These are phyloP conservation scores for Akanthomyces muscarius DNA, from an alignment of 2,329 filamentous ascomycete species.

Conservation along the genomic window DNA sequence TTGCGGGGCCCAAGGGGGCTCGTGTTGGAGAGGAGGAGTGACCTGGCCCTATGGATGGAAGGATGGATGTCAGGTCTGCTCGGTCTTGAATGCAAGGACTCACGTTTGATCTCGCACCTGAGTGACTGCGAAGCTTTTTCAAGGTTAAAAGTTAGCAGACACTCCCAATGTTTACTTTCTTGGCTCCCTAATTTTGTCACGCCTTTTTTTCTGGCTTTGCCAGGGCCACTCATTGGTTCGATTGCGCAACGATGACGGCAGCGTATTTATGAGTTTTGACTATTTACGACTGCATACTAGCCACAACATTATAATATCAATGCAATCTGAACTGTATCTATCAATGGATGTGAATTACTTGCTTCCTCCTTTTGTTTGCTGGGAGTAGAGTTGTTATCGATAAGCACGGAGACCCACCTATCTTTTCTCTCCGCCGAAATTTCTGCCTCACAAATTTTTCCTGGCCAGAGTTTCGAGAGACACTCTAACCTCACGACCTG, in stretches of 20 bases:
- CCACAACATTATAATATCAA: neutral
- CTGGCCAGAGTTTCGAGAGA: neutral
- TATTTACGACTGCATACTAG: constrained; percentile 1
- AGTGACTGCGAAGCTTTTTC: neutral
- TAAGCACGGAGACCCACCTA: constrained; percentile 9
- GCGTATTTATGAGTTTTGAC: neutral
- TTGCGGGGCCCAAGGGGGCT: constrained; percentile 50
- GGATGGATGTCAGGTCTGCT: neutral
- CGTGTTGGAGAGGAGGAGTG: constrained; percentile 51
- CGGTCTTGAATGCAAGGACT: neutral
- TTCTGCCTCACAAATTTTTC: constrained; percentile 15
- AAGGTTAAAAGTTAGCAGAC: neutral
- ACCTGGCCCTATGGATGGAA: constrained; percentile 3
- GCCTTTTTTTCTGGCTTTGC: neutral
- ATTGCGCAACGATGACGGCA: neutral
- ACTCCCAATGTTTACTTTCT: constrained; percentile 2
- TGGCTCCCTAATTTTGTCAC: neutral
- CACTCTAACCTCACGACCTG: neutral
- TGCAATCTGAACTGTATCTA: neutral
- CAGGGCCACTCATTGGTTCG: constrained; percentile 1
- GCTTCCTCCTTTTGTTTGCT: neutral
- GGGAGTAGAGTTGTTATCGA: constrained; percentile 4
- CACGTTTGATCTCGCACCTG: neutral
- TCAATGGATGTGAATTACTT: neutral
- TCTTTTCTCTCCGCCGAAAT: neutral